Conservation (phyloP, 495 filamentous ascomycete genomes). For the Penicillium bialowiezense region DNA sequence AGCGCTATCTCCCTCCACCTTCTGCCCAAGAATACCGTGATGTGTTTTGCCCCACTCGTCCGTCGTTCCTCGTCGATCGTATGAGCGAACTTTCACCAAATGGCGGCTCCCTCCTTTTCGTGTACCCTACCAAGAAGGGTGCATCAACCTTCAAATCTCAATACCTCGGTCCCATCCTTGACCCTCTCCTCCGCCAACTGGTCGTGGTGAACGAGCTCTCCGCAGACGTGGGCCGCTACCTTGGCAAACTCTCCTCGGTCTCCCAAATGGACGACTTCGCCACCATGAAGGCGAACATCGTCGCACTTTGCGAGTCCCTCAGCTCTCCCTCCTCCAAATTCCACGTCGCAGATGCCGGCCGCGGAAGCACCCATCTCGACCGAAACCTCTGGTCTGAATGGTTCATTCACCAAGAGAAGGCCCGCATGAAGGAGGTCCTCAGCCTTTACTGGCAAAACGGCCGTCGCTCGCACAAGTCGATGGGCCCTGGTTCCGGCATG, state of each 20-base stretch:
- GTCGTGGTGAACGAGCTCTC: slow-evolving; percentile 62
- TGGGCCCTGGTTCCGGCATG: slow-evolving; percentile 27
- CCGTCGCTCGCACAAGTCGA: slow-evolving; percentile 36
- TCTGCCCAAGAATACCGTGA: slow-evolving; percentile 57
- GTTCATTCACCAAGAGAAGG: slow-evolving; percentile 69
- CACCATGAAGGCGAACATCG: slow-evolving; percentile 49
- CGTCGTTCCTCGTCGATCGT: slow-evolving; percentile 65
- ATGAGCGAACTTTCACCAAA: slow-evolving; percentile 60
- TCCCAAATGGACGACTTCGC: slow-evolving; percentile 58
- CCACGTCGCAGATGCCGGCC: slow-evolving; percentile 49
- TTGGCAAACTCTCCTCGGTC: slow-evolving; percentile 59
- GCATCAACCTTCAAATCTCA: slow-evolving; percentile 60
- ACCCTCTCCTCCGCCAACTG: slow-evolving; percentile 64
- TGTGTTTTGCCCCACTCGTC: slow-evolving; percentile 54
- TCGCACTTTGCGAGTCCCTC: slow-evolving; percentile 43
- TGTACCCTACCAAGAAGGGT: slow-evolving; percentile 66
- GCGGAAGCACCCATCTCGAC: slow-evolving; percentile 51
- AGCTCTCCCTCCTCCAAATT: slow-evolving; percentile 45
- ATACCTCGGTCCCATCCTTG: slow-evolving; percentile 65
- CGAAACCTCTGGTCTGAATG: slow-evolving; percentile 64
- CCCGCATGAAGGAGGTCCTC: slow-evolving; percentile 61
- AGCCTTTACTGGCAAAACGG: slow-evolving; percentile 56
- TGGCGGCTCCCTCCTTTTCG: slow-evolving; percentile 61
- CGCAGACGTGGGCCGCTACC: slow-evolving; percentile 53
- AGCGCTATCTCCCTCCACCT: slow-evolving; percentile 69